Base-by-base conservation (phyloP, 2,329 filamentous ascomycete species). In the Orbilia quercus region DNA sequence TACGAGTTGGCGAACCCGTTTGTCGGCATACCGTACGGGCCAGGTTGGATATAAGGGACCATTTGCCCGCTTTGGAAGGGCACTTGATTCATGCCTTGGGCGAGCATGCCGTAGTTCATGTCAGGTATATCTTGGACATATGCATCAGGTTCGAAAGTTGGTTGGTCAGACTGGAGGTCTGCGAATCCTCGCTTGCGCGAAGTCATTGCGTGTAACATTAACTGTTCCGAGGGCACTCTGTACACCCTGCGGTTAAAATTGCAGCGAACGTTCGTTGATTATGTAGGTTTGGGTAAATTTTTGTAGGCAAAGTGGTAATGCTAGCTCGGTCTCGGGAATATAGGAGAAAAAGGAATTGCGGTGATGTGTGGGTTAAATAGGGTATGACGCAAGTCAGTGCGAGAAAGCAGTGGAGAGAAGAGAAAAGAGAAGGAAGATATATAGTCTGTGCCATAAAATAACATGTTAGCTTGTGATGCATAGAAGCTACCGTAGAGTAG, bases 171-270 rank as follows among this genome's bases (percentile, higher is more conserved):
- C 60, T 71, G 66, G 31, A 71, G 53, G 54, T 71, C 66, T 34
- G 66, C 66, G 66, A 71, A 71, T 50, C 50, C 66, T 71, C 66
- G 66, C 66, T 71, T 71, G 60, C 66, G 66, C 58, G 66, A 60
- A 71, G 59, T 71, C 66, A 71, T 71, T 42, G 58, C 54, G 60
- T 71, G 50, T 57, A 63, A 64, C 58, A 70, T 70, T 55, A 71
- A 71, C 50, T 64, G 18, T 64, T 25, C 57, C 48, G 44, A 63
- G 51, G 50, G 53, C n/a, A n/a, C n/a, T n/a, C n/a, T 58, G 50
- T 42, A 28, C 14, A 34, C 44, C 62, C 47, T 34, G 22, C 51
- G 53, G 45, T 42, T 50, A 50, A 57, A 36, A 12, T 40, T 57
- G 22, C 20, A 14, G 23, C 50, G 20, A 11, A 25, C 2, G 31